A percentile compares a stretch with the other conserved stretches of the same genome.
phyloP scores from a whole-genome alignment of 768 basidiomycete genomes.

The Naematelia encephala region DNA sequence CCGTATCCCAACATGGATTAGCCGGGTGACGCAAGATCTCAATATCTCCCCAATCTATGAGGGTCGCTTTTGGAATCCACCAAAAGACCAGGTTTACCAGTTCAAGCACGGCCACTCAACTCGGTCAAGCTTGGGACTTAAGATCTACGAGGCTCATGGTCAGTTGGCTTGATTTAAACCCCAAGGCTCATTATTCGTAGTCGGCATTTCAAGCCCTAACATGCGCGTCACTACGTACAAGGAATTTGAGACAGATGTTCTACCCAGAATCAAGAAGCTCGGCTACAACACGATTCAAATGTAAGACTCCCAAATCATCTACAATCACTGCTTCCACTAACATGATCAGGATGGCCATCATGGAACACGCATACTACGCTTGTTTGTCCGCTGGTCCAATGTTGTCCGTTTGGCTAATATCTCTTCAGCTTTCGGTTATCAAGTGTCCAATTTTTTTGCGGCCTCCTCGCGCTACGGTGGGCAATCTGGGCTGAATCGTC shows the following conservation, averaged over 20 bases:
- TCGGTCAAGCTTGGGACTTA: slow-evolving; percentile 55
- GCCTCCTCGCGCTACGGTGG: slow-evolving; percentile 85
- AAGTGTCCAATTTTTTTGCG: slow-evolving; percentile 95
- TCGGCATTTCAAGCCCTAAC: slow-evolving; percentile 91
- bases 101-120: slow-evolving; percentile 73
- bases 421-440: slow-evolving; percentile 85
- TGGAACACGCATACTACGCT: slow-evolving; percentile 98
- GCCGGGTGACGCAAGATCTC: slow-evolving; percentile 91
- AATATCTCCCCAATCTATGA: slow-evolving; percentile 86
- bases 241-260: slow-evolving; percentile 80
- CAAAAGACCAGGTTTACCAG: slow-evolving; percentile 63
- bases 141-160: slow-evolving; percentile 92
- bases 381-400: slow-evolving; percentile 58
- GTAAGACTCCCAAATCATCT: slow-evolving; percentile 21
- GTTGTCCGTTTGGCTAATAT: background rate
- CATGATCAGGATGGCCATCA: slow-evolving; percentile 72
- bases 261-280: slow-evolving; percentile 82
- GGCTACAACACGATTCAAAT: slow-evolving; percentile 97
- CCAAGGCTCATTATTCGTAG: slow-evolving; percentile 46
- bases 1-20: slow-evolving; percentile 90
- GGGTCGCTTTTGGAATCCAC: slow-evolving; percentile 98
- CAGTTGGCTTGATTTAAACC: slow-evolving; percentile 13
- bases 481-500: background rate
- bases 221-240: slow-evolving; percentile 87
- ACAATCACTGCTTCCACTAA: background rate